phyloP scores from a whole-genome alignment of 139 green algal species.

The Parachlorella kessleri region DNA sequence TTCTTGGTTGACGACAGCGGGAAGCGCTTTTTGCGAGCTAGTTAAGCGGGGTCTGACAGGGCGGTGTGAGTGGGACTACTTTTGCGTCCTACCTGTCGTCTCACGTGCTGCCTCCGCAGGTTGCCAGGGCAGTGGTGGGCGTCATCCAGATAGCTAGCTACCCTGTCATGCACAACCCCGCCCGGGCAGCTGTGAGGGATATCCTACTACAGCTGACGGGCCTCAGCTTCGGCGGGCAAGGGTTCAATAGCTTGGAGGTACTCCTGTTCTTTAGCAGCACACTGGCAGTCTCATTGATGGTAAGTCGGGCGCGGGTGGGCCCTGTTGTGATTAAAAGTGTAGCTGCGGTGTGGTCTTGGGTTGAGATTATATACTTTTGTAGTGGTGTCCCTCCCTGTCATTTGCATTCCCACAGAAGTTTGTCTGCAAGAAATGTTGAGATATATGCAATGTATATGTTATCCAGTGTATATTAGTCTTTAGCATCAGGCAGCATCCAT shows the following conservation, averaged over 20 bases:
- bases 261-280: slow-evolving; percentile 44
- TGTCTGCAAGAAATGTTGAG: too few species aligned
- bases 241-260: slow-evolving; percentile 25
- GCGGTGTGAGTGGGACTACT: too few species aligned
- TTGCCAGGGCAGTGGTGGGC: slow-evolving; percentile 53
- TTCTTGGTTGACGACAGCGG: too few species aligned
- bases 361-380: too few species aligned
- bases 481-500: background rate
- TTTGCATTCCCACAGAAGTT: too few species aligned
- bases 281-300: slow-evolving; percentile 37
- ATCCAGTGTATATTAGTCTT: background rate
- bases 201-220: slow-evolving; percentile 21
- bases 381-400: too few species aligned
- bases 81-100: too few species aligned
- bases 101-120: slow-evolving; percentile 2
- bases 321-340: too few species aligned
- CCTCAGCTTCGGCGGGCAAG: background rate
- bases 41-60: too few species aligned
- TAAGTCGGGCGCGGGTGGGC: slow-evolving; percentile 21
- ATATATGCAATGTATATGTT: slow-evolving; percentile 38
- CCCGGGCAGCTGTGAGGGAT: slow-evolving; percentile 37
- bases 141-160: slow-evolving; percentile 59
- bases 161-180: slow-evolving; percentile 69
- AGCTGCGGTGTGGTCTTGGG: too few species aligned
- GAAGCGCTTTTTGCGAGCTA: too few species aligned